These are phyloP conservation scores for Trichaptum fuscoviolaceum DNA, from an alignment of 768 basidiomycete genomes.

Conservation along the genomic window DNA sequence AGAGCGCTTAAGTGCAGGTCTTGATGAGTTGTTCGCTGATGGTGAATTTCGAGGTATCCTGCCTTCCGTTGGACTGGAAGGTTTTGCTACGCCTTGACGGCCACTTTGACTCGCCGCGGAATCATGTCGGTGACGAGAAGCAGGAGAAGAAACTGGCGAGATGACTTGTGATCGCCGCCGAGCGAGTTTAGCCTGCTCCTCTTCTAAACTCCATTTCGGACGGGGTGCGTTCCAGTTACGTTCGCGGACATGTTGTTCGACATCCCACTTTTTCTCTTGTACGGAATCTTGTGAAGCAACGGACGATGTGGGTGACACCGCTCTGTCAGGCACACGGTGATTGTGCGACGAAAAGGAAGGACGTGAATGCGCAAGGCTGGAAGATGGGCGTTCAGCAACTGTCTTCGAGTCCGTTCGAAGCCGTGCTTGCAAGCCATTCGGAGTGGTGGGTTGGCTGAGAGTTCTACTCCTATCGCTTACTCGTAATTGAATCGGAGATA, in stretches of 20 bases:
- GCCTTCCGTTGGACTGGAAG: not conserved
- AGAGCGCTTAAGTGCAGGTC: not conserved
- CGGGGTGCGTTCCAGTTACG: constrained; percentile 69
- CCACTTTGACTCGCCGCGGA: not conserved
- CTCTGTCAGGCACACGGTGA: not conserved
- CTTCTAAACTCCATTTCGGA: constrained; percentile 39
- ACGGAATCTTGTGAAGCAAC: constrained; percentile 1
- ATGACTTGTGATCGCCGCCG: constrained; percentile 11
- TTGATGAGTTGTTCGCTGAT: not conserved
- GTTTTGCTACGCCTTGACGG: not conserved
- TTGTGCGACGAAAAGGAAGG: constrained; percentile 1
- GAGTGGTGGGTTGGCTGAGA: constrained; percentile 34
- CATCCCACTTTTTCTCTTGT: constrained; percentile 27
- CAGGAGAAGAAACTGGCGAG: constrained; percentile 9
- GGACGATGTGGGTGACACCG: constrained; percentile 8
- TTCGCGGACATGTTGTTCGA: constrained; percentile 45
- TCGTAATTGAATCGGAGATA: not conserved
- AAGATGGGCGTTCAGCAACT: not conserved
- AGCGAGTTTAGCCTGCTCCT: not conserved
- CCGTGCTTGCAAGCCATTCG: constrained; percentile 34
- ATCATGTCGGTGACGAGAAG: not conserved
- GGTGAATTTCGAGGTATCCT: not conserved
- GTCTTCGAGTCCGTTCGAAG: not conserved
- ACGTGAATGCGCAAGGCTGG: not conserved
- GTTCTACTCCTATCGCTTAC: constrained; percentile 26